Base-by-base conservation (phyloP, 352 stramenopile species). In the Albugo candida region DNA sequence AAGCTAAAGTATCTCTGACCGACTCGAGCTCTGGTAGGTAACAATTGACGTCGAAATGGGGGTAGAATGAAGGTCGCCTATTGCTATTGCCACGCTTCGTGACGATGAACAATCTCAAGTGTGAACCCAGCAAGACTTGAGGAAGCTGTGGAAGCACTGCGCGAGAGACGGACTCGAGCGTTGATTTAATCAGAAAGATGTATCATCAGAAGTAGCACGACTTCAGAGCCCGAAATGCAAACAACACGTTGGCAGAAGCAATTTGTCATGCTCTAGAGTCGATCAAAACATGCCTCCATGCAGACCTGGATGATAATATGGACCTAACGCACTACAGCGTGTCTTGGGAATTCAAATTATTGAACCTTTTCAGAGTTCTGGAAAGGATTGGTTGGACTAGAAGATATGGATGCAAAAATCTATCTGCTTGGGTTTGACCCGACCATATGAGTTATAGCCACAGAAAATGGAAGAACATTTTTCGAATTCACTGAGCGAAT, bases 1-100 rank as follows among this genome's bases (percentile, higher is more conserved):
- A 99, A 63, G 89, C 94, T 0, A 93, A 97, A 58, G 94, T 94
- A 8, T 99, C 98, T 63, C 58, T 99, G n/a, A 99, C 95, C 1
- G 86, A 93, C 53, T 67, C 98, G 35, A 97, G 96, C 54, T 95
- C 67, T 51, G 95, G 37, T 95, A 96, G 54, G 78, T 97, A 40
- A 85, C 75, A 27, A 88, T 76, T 18, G 84, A 95, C 49, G 82
- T 88, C 0, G 87, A 98, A 62, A 91, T 99, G 37, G 93, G 91
- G 19, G 95, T 99, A 64, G 97, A 99, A 38, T 95, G 98, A 57
- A 99, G 99, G 58, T 94, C 95, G 16, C 73, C 94, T 11, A n/a
- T n/a, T n/a, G n/a, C 60, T 98, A 39, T 60, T 99, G 12, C 73
- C 99, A 12, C 92, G 93, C 46, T 96, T 78, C 1, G 88, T 99